phyloP scores from a whole-genome alignment of 352 stramenopile genomes.

The Globisporangium cederbergense region DNA sequence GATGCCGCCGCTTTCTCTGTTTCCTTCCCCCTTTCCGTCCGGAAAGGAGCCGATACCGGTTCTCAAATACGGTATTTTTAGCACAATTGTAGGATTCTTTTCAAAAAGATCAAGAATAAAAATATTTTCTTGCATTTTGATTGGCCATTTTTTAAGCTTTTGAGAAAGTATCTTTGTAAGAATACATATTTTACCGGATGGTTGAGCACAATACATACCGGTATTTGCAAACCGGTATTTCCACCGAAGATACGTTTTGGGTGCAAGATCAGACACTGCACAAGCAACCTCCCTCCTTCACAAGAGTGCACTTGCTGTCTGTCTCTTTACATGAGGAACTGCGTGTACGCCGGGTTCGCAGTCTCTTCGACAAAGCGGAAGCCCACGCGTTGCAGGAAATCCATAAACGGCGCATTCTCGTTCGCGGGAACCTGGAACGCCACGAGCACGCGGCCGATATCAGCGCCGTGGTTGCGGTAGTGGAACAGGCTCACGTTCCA shows the following conservation, averaged over 20 bases:
- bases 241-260: neutral
- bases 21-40: neutral
- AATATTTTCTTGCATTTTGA: neutral
- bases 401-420: slow-evolving; percentile 52
- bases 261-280: neutral
- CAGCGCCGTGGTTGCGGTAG: slow-evolving; percentile 98
- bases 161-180: neutral
- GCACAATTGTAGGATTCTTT: neutral
- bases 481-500: slow-evolving; percentile 99
- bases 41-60: neutral
- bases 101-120: neutral
- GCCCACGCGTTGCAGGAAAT: slow-evolving; percentile 66
- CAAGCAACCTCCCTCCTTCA: too few species aligned
- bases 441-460: slow-evolving; percentile 97
- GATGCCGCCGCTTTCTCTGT: neutral
- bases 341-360: slow-evolving; percentile 72
- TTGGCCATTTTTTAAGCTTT: neutral
- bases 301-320: too few species aligned
- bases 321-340: slow-evolving; percentile 69
- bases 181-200: neutral
- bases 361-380: slow-evolving; percentile 85
- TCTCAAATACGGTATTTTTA: neutral
- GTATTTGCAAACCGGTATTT: neutral
- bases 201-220: neutral
- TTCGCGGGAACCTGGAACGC: slow-evolving; percentile 90